phyloP scores from a whole-genome alignment of 202 grass and related monocot genomes.

The Digitaria exilis region DNA sequence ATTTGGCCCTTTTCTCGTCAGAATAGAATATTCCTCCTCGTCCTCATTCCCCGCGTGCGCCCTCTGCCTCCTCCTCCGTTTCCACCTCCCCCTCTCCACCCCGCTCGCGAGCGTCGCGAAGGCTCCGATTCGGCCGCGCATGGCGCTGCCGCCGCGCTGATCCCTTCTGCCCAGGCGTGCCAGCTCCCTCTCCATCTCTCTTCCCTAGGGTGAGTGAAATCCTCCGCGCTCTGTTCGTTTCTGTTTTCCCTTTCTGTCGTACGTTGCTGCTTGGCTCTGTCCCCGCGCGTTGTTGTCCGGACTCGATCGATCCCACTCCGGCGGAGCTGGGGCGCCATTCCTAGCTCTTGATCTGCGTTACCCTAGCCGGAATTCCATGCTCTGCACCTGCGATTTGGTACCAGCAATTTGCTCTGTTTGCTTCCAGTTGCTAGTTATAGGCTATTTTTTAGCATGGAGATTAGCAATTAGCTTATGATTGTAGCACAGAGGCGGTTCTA shows the following conservation, averaged over 20 bases:
- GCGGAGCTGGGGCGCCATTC: neutral
- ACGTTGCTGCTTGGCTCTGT: neutral
- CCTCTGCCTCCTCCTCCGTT: too few species aligned
- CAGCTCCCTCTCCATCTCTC: neutral
- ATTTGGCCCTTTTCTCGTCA: too few species aligned
- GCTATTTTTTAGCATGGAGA: too few species aligned
- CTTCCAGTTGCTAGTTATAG: too few species aligned
- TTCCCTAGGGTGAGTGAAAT: constrained; percentile 4
- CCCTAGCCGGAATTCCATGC: neutral
- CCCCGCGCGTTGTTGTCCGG: neutral
- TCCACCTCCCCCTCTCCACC: neutral
- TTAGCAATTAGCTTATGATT: neutral
- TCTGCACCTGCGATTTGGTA: neutral
- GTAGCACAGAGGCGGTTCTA: neutral
- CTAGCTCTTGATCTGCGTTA: constrained; percentile 10
- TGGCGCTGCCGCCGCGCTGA: constrained; percentile 34
- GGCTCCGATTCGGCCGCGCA: neutral
- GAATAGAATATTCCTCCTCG: constrained; percentile 57
- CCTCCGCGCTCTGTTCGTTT: neutral
- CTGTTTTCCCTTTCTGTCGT: neutral
- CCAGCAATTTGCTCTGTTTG: neutral
- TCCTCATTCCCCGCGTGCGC: too few species aligned
- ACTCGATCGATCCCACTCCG: constrained; percentile 8
- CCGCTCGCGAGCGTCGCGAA: neutral
- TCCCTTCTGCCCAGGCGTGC: neutral